Conservation (phyloP, 768 basidiomycete genomes). For the Amanita pallidorosea region DNA sequence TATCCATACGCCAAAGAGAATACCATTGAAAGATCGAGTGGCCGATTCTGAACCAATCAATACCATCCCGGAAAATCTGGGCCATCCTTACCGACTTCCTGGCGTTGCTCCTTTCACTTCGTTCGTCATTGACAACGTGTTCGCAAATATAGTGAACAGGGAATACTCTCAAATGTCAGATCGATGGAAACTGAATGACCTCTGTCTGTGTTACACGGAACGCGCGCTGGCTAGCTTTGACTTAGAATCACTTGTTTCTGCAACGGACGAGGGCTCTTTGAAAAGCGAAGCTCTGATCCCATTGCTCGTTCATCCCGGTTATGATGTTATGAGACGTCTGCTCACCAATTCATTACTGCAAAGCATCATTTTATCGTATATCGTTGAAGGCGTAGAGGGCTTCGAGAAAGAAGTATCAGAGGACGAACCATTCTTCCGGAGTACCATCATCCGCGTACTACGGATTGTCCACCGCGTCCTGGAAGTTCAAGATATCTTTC, state of each 20-base stretch:
- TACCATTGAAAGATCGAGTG: constrained; percentile 49
- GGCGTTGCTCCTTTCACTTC: constrained; percentile 74
- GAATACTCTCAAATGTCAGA: constrained; percentile 71
- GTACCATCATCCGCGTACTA: constrained; percentile 70
- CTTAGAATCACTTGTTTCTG: constrained; percentile 57
- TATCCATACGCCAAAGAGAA: constrained; percentile 71
- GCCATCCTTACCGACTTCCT: constrained; percentile 69
- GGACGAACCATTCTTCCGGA: constrained; percentile 61
- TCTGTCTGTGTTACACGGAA: constrained; percentile 79
- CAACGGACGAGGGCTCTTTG: constrained; percentile 39
- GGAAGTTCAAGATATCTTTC: constrained; percentile 81
- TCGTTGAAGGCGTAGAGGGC: constrained; percentile 71
- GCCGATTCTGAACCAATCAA: constrained; percentile 50
- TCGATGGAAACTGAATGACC: constrained; percentile 79
- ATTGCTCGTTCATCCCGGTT: constrained; percentile 73
- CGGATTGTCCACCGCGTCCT: constrained; percentile 74
- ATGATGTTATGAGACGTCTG: constrained; percentile 72
- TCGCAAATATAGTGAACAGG: constrained; percentile 62
- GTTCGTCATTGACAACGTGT: constrained; percentile 89
- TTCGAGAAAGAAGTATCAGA: constrained; percentile 62
- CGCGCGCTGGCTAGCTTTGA: constrained; percentile 75
- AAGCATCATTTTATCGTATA: constrained; percentile 60
- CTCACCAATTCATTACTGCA: constrained; percentile 68
- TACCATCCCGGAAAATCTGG: constrained; percentile 72
- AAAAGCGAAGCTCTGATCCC: constrained; percentile 44